Evolutionary conservation across 1,139 yeast genomes (phyloP).

Genomic region (Kodamaea ohmeri): DNA sequence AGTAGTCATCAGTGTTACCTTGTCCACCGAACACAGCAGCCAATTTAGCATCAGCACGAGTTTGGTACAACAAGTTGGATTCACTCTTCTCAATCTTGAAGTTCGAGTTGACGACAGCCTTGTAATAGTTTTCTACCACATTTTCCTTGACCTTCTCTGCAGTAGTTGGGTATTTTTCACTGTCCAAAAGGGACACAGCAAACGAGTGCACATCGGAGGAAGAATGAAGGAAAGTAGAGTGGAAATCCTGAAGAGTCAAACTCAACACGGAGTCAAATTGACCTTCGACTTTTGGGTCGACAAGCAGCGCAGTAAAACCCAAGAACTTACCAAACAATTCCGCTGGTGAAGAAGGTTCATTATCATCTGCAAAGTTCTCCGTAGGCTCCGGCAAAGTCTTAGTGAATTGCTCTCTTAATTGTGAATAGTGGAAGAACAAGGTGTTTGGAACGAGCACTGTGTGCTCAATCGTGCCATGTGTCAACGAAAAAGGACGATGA

Average conservation of each 20-base stretch:
- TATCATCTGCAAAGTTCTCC: slow-evolving; percentile 81
- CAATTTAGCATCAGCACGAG: slow-evolving; percentile 54
- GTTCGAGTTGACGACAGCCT: slow-evolving; percentile 56
- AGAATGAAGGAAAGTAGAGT: slow-evolving; percentile 67
- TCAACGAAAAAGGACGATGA: slow-evolving; percentile 69
- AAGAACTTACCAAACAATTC: slow-evolving; percentile 84
- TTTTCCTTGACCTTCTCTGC: slow-evolving; percentile 66
- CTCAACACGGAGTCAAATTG: slow-evolving; percentile 69
- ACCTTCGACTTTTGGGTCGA: slow-evolving; percentile 45
- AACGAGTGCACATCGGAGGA: slow-evolving; percentile 80
- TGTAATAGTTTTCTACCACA: slow-evolving; percentile 64
- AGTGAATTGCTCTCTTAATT: slow-evolving; percentile 80
- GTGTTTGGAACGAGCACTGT: slow-evolving; percentile 83
- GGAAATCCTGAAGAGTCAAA: slow-evolving; percentile 77
- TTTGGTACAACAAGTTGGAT: slow-evolving; percentile 52
- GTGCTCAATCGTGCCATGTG: slow-evolving; percentile 86
- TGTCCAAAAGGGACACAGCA: slow-evolving; percentile 65
- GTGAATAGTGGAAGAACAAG: slow-evolving; percentile 76
- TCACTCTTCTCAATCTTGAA: slow-evolving; percentile 25
- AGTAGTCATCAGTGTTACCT: slow-evolving; percentile 97
- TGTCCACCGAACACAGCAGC: slow-evolving; percentile 97
- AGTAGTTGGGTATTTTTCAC: slow-evolving; percentile 56
- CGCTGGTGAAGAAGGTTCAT: slow-evolving; percentile 85
- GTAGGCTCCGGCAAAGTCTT: slow-evolving; percentile 78
- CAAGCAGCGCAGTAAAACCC: slow-evolving; percentile 69